phyloP scores from a whole-genome alignment of 257 asterid genomes.

The Solanum pinnatisectum region DNA sequence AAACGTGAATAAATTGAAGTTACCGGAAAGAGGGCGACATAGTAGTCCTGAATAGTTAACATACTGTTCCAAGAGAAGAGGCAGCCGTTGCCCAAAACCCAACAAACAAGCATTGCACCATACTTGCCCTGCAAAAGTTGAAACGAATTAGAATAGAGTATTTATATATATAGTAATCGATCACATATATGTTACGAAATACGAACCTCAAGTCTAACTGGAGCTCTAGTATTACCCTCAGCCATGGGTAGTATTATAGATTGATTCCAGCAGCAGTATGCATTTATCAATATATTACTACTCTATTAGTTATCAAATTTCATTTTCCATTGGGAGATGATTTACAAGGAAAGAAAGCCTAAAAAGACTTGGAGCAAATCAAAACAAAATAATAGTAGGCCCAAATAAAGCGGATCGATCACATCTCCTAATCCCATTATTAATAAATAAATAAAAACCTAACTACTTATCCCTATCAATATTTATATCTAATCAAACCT shows the following conservation, averaged over 20 bases:
- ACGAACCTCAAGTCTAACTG: constrained; percentile 17
- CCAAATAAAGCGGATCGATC: not conserved
- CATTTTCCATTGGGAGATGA: not conserved
- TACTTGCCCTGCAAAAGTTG: constrained; percentile 20
- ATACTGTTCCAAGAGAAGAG: constrained; percentile 37
- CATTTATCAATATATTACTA: not conserved
- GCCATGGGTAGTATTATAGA: not conserved
- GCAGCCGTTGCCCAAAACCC: constrained; percentile 38
- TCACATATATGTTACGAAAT: not conserved
- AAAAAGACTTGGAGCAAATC: not conserved
- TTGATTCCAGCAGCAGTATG: not conserved
- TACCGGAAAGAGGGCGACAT: constrained; percentile 14
- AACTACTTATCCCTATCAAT: not conserved
- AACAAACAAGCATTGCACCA: constrained; percentile 25
- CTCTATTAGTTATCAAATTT: not conserved
- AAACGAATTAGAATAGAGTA: not conserved
- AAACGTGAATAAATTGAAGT: not conserved
- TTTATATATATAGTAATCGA: not conserved
- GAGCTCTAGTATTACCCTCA: not conserved
- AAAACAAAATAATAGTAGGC: not conserved
- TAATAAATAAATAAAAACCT: too few relatives aligned
- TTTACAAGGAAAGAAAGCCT: not conserved
- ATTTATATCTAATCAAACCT: not conserved
- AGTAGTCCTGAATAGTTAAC: constrained; percentile 37
- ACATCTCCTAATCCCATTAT: not conserved